A percentile compares a stretch with the other conserved stretches of the same genome.
phyloP scores from a whole-genome alignment of 305 asterid genomes.

The Lippia alba region DNA sequence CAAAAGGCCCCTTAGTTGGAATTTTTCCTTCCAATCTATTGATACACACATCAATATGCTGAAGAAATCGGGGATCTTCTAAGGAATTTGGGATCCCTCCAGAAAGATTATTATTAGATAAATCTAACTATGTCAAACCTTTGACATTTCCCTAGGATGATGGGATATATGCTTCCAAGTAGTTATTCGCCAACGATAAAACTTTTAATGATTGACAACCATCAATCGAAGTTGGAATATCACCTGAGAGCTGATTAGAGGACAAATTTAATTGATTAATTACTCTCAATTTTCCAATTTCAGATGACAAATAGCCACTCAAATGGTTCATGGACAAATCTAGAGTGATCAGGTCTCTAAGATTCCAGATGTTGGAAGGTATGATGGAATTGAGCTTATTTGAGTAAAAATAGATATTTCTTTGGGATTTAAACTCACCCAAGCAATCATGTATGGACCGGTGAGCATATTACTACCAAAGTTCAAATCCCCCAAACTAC shows the following conservation, averaged over 20 bases:
- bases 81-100: slow-evolving; percentile 38
- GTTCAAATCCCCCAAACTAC: slow-evolving; percentile 21
- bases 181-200: not conserved
- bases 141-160: slow-evolving; percentile 23
- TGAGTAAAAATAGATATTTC: slow-evolving; percentile 11
- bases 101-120: not conserved
- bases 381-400: slow-evolving; percentile 29
- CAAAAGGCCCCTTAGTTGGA: slow-evolving; percentile 17
- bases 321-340: slow-evolving; percentile 31
- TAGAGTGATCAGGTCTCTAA: slow-evolving; percentile 21
- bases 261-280: slow-evolving; percentile 23
- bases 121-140: slow-evolving; percentile 17
- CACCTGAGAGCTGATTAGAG: slow-evolving; percentile 29
- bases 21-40: slow-evolving; percentile 25
- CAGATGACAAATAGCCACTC: slow-evolving; percentile 36
- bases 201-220: not conserved
- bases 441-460: slow-evolving; percentile 35
- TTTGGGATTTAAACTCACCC: slow-evolving; percentile 23
- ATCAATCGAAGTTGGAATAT: slow-evolving; percentile 36
- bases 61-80: slow-evolving; percentile 15
- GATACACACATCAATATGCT: slow-evolving; percentile 29
- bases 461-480: slow-evolving; percentile 26
- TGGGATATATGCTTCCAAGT: slow-evolving; percentile 33
- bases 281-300: slow-evolving; percentile 26
- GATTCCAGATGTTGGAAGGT: slow-evolving; percentile 35